Percentiles rank a stretch among this genome's conserved stretches.
Evolutionary conservation across 192 early-diverging fungal genomes (phyloP).

Genomic region (Entrophospora sp.): DNA sequence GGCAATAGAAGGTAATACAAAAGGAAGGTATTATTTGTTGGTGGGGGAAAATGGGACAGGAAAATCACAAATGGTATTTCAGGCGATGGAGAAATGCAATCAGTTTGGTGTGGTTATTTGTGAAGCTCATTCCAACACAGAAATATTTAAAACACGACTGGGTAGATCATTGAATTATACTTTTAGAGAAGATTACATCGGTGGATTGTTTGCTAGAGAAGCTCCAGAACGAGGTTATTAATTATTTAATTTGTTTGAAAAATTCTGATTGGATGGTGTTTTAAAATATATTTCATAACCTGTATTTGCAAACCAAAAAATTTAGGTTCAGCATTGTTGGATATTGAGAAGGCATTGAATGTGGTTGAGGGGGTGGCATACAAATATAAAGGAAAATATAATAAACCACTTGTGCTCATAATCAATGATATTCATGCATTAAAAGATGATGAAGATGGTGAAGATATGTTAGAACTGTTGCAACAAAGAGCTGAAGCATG

Average conservation of each 20-base stretch:
- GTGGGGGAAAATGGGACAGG: conserved; percentile 18
- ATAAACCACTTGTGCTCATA: not conserved
- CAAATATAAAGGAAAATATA: not conserved
- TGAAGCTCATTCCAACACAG: conserved; percentile 19
- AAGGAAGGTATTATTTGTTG: conserved; percentile 13
- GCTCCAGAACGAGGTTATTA: conserved; percentile 21
- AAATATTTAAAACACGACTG: conserved; percentile 14
- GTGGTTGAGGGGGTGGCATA: conserved; percentile 8
- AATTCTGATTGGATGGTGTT: too few species aligned
- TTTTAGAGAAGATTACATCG: conserved; percentile 20
- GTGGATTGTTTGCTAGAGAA: conserved; percentile 17
- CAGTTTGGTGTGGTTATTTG: conserved; percentile 14
- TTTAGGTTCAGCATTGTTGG: conserved; percentile 14
- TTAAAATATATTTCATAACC: too few species aligned
- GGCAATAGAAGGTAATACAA: not conserved
- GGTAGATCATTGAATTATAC: conserved; percentile 14
- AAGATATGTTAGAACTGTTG: conserved; percentile 11
- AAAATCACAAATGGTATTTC: conserved; percentile 17
- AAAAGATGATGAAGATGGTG: conserved; percentile 18
- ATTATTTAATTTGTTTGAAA: too few species aligned
- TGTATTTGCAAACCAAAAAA: too few species aligned
- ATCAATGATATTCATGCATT: conserved; percentile 22
- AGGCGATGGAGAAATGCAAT: conserved; percentile 15
- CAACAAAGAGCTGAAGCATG: conserved; percentile 20
- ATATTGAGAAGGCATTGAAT: conserved; percentile 18